These are phyloP conservation scores for Simmondsia chinensis DNA, from an alignment of 148 eudicot species.

Conservation along the genomic window DNA sequence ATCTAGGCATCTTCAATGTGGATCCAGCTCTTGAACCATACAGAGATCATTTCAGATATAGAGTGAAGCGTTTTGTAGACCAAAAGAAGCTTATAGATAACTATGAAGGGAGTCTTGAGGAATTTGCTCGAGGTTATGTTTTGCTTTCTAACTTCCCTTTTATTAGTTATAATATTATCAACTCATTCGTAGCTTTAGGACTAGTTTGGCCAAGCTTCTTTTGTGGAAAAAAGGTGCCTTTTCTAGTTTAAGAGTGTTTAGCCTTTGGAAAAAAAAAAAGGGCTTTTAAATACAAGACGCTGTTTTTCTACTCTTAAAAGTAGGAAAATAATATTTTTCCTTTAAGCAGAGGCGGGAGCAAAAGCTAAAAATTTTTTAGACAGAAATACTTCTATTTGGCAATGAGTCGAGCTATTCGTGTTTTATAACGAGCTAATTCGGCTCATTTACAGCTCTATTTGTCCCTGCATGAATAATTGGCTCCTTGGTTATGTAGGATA, in stretches of 20 bases:
- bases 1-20: slow-evolving; percentile 37
- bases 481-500: slow-evolving; percentile 45
- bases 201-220: neutral
- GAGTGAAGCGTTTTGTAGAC: slow-evolving; percentile 59
- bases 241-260: too few species aligned
- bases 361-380: too few species aligned
- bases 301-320: too few species aligned
- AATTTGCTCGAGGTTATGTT: slow-evolving; percentile 73
- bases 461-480: neutral
- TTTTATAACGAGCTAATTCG: too few species aligned
- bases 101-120: slow-evolving; percentile 82
- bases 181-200: neutral
- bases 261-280: too few species aligned
- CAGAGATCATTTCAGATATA: slow-evolving; percentile 66
- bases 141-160: neutral
- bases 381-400: too few species aligned
- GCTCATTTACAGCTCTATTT: neutral
- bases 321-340: too few species aligned
- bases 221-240: too few species aligned
- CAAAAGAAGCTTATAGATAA: slow-evolving; percentile 64
- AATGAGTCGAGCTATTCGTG: too few species aligned
- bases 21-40: slow-evolving; percentile 62
- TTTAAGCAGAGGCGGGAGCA: too few species aligned
- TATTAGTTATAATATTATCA: neutral
- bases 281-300: too few species aligned